Evolutionary conservation across 2,329 filamentous ascomycete species (phyloP), one percentile per base, ranked within the genome.

Genomic region (Pseudocercospora crystallina): DNA sequence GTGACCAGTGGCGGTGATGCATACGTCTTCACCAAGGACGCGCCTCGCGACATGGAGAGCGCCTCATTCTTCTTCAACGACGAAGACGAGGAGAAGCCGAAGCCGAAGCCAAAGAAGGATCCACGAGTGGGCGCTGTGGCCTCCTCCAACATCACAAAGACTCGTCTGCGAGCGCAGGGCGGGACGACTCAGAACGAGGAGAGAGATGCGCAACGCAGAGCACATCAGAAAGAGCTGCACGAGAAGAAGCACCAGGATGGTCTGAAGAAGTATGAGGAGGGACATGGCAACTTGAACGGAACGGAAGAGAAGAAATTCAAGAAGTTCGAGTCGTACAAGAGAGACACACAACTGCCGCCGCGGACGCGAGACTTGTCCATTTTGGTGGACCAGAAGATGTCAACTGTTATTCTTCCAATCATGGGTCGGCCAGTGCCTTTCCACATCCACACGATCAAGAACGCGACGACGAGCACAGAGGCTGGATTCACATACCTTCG

Each of bases 1-100:
- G 85, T 99, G 43, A 89, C 57, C 11, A 58, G 51, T 34, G 89
- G 87, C 9, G 77, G 82, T 31, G 90, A 95, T 43, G 82, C 87
- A 0, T 86, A 90, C 30, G 84, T 96, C 26, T 97, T 99, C 73
- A 99, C 94, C 13, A 90, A 90, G 52, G 91, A 96, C 67, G 91
- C 92, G 0, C 85, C 91, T 2, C 88, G 89, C 26, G 92, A 96
- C 65, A 83, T 95, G 52, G 94, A 97, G 64, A 90, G 90, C 3
- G 92, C 92, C 34, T 96, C 92, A 0, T 99, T 99, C 77, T 97
- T 96, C 74, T 99, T 99, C 78, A 95, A 96, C 67, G 92, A 97
- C 61, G 90, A 96, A 54, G 90, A 95, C 57, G 89, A 95, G 60
- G 83, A 89, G 57, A 85, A 90, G 69, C 87, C 89, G 30, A 81